A percentile compares a stretch with the other conserved stretches of the same genome.
Conservation (phyloP, 768 basidiomycete genomes). For the Leccinum pellstonianum region DNA sequence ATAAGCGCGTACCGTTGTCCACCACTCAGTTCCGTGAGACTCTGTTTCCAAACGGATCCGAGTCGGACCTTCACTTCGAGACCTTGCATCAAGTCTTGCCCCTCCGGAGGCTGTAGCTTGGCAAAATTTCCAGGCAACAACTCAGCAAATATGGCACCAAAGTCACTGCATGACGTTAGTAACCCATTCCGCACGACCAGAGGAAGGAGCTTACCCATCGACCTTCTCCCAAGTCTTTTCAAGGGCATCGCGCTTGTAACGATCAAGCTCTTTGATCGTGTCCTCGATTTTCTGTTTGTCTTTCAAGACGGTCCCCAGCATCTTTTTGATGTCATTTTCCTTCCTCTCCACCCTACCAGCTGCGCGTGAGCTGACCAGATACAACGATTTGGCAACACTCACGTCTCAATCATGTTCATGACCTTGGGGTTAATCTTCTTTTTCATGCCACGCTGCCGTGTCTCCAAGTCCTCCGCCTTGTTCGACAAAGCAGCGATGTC, state of each 20-base stretch:
- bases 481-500: constrained; percentile 60
- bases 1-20: constrained; percentile 76
- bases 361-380: not conserved
- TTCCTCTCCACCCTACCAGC: constrained; percentile 83
- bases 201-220: constrained; percentile 57
- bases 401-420: constrained; percentile 95
- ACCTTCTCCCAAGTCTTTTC: constrained; percentile 97
- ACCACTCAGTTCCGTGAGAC: constrained; percentile 93
- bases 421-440: constrained; percentile 96
- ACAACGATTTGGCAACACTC: constrained; percentile 22
- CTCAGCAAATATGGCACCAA: constrained; percentile 94
- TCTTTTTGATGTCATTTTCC: constrained; percentile 83
- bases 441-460: constrained; percentile 82
- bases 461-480: constrained; percentile 72
- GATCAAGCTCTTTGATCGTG: constrained; percentile 90
- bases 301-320: constrained; percentile 80
- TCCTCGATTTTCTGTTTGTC: constrained; percentile 95
- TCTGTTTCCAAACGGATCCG: constrained; percentile 96
- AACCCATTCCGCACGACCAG: not conserved
- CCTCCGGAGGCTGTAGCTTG: constrained; percentile 91
- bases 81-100: constrained; percentile 90
- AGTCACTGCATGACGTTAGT: constrained; percentile 58
- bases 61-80: constrained; percentile 96
- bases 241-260: constrained; percentile 90
- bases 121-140: constrained; percentile 95